Conservation (phyloP, 2,329 filamentous ascomycete genomes). For the Cordyceps cateniannulata region DNA sequence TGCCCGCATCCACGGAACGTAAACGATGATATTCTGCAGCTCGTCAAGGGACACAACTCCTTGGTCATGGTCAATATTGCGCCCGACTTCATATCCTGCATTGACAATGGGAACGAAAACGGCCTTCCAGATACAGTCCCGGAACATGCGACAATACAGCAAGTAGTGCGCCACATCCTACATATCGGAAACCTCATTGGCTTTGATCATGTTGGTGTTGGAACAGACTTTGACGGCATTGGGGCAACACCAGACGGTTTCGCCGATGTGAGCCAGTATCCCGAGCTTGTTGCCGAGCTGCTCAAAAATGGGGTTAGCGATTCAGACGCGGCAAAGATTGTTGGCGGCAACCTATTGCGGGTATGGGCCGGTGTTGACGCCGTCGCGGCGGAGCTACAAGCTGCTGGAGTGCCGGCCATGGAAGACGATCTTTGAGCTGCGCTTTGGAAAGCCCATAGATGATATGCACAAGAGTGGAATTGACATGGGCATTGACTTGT, state of each 20-base stretch:
- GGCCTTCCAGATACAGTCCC: slow-evolving; percentile 64
- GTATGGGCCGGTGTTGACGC: slow-evolving; percentile 77
- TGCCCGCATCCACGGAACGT: slow-evolving; percentile 91
- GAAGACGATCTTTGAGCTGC: slow-evolving; percentile 42
- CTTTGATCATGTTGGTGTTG: slow-evolving; percentile 80
- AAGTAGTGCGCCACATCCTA: slow-evolving; percentile 73
- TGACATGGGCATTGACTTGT: neutral
- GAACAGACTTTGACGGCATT: slow-evolving; percentile 86
- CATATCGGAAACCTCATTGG: slow-evolving; percentile 80
- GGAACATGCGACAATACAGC: slow-evolving; percentile 63
- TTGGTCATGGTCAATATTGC: slow-evolving; percentile 90
- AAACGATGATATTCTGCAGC: slow-evolving; percentile 70
- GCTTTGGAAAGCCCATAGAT: neutral
- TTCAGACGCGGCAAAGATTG: slow-evolving; percentile 65
- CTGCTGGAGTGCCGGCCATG: slow-evolving; percentile 42
- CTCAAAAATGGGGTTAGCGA: slow-evolving; percentile 68
- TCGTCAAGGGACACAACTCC: slow-evolving; percentile 67
- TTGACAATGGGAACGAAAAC: slow-evolving; percentile 47
- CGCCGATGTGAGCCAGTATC: slow-evolving; percentile 80
- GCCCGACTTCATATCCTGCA: slow-evolving; percentile 76
- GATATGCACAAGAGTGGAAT: neutral
- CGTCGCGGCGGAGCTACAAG: slow-evolving; percentile 61
- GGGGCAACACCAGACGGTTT: slow-evolving; percentile 60
- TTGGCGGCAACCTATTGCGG: slow-evolving; percentile 72
- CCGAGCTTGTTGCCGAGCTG: slow-evolving; percentile 69